Percentiles rank a stretch among this genome's conserved stretches.
These are phyloP conservation scores for Artemisia annua DNA, from an alignment of 129 eudicot species.

Conservation along the genomic window DNA sequence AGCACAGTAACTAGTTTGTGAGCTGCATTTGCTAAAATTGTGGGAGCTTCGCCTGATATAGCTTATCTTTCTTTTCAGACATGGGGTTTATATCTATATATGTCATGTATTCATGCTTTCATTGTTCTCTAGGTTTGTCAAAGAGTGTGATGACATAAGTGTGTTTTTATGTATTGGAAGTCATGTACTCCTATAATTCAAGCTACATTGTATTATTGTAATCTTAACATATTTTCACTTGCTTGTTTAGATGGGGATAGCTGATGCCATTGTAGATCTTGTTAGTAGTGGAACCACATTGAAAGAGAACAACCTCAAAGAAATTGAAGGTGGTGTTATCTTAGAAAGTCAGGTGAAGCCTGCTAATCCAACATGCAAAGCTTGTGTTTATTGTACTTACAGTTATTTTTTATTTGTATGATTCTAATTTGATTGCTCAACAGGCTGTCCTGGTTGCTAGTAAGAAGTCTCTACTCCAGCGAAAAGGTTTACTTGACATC, in stretches of 20 bases:
- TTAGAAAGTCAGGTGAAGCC: conserved; percentile 84
- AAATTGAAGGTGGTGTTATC: conserved; percentile 85
- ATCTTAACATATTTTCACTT: conserved; percentile 11
- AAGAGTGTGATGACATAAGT: background rate
- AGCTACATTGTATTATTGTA: background rate
- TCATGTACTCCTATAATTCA: no score
- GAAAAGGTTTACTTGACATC: conserved; percentile 72
- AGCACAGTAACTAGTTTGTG: background rate
- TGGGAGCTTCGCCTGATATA: background rate
- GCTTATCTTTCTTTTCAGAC: background rate
- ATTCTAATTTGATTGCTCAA: conserved; percentile 10
- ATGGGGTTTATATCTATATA: background rate
- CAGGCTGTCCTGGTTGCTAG: conserved; percentile 97
- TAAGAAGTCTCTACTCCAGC: conserved; percentile 71
- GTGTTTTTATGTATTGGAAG: background rate
- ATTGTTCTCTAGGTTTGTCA: background rate
- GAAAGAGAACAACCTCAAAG: conserved; percentile 91
- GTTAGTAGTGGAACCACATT: conserved; percentile 97
- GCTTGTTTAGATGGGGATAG: conserved; percentile 81
- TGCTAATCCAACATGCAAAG: conserved; percentile 1
- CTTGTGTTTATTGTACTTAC: background rate
- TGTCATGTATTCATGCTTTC: background rate
- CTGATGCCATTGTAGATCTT: conserved; percentile 97
- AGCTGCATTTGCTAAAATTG: background rate
- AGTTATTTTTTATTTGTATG: background rate